phyloP scores from a whole-genome alignment of 1,284 basidiomycete genomes.

The Leccinum angustisporum region DNA sequence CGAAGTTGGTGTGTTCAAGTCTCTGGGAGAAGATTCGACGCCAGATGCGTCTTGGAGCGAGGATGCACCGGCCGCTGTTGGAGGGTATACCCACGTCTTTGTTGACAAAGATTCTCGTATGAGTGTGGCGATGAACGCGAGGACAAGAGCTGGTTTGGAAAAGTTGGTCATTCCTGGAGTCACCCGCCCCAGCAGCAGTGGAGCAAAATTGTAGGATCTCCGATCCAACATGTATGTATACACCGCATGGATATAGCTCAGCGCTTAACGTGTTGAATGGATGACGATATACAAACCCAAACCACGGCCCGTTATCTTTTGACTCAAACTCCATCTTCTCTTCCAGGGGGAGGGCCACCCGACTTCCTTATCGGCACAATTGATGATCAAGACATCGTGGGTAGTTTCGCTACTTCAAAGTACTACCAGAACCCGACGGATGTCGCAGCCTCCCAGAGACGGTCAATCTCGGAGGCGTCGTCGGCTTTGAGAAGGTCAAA shows the following conservation, averaged over 20 bases:
- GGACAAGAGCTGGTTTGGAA: constrained; percentile 16
- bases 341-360: no score
- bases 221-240: neutral
- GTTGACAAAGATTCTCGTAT: constrained; percentile 58
- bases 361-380: no score
- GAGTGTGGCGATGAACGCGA: constrained; percentile 44
- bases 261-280: no score
- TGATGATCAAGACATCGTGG: no score
- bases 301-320: no score
- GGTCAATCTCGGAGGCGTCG: no score
- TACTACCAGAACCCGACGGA: no score
- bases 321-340: no score
- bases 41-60: neutral
- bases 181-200: neutral
- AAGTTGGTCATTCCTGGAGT: constrained; percentile 4
- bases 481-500: no score
- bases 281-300: no score
- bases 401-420: no score
- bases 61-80: constrained; percentile 58
- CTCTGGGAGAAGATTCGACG: constrained; percentile 17
- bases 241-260: neutral
- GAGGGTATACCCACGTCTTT: constrained; percentile 82
- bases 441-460: no score
- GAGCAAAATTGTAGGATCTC: constrained; percentile 19
- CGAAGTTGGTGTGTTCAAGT: constrained; percentile 69